Base-by-base conservation (phyloP, 2,329 filamentous ascomycete genomes). In the Cryoendolithus antarcticus region DNA sequence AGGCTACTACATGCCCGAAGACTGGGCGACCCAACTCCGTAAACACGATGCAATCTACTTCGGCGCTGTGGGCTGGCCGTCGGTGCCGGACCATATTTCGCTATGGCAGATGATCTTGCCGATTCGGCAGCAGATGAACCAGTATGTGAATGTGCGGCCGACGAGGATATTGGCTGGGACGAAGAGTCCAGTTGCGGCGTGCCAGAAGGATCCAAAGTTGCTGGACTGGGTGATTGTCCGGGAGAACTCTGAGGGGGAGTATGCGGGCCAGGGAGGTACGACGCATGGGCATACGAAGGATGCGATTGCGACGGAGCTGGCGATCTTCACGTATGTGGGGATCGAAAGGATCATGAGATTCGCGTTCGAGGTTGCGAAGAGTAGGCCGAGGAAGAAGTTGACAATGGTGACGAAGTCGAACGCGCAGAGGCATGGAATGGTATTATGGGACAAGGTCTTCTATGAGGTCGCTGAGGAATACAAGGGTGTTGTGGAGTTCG, bases 61-160 rank as follows among this genome's bases (percentile, higher is more conserved):
- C 45, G 74, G 74, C 8, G 71, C 72, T 2, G 74, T 77, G 2
- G 74, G 74, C 10, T 72, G 65, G 51, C 72, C 72, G 67, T 67
- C 75, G 37, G 75, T 82, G 0, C 77, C 78, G 1, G 78, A 82
- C 47, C 72, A 82, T 45, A 71, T 81, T 42, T 74, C 74, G 0
- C 70, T 83, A 1, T 82, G 79, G 79, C 70, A 71, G 6, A 69
- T 80, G 27, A 72, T 80, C 33, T 63, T 83, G 6, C 75, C 75
- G 11, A 81, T 83, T 50, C 72, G 79, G 30, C 75, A 80, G 37
- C 68, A 74, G 30, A 67, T 82, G 34, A 77, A 81, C 44, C 77
- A 82, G 50, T 82, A 80, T 50, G 71, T 80, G 46, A 83, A 82
- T 46, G 68, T 82, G 0, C 69, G 79, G 1, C 80, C 57, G 0